Evolutionary conservation across 257 asterid species (phyloP), one percentile per base, ranked within the genome.

Genomic region (Echium plantagineum): DNA sequence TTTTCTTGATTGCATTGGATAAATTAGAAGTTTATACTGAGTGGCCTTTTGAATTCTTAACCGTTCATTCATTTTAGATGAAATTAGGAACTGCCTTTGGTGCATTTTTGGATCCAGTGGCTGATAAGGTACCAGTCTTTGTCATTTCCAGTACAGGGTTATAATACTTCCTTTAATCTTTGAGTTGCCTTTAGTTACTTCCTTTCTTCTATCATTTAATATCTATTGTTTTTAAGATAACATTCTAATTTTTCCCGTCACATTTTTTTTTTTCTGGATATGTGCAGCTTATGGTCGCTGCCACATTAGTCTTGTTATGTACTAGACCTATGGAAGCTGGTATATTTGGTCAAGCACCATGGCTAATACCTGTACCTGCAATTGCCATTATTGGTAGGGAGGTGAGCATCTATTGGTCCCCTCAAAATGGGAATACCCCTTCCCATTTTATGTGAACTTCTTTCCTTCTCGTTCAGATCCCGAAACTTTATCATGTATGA

Each of bases 21-120:
- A 63, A 60, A 17, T 60, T 66, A 48, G 15, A 20, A 46, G 31
- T 13, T 42, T 66, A 46, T 60, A 55, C 54, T 63, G 8, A 1
- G 21, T 66, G 20, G 49, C 22, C 52, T 55, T 7, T 3, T 19
- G 6, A n/a, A 66, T 58, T 52, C 56, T 56, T 48, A 65, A 32
- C 56, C 60, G 60, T 51, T 66, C 24, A 70, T 64, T 65, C 67
- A 69, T 64, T 61, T 61, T 87, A 93, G 99, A 85, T 93, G 97
- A 89, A 89, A 54, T 74, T 85, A 77, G 96, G 94, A 55, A 86
- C 95, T 72, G 82, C 84, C 9, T 93, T 93, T 78, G 99, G 99
- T 66, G 97, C 99, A 28, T 89, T 93, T 77, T 80, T 93, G 80
- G 99, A 93, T 74, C 99, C 99, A 31, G 99, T 93, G 62, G 99